A percentile compares a stretch with the other conserved stretches of the same genome.
Conservation (phyloP, 805 yeast genomes). For the Kluyveromyces starmeri region DNA sequence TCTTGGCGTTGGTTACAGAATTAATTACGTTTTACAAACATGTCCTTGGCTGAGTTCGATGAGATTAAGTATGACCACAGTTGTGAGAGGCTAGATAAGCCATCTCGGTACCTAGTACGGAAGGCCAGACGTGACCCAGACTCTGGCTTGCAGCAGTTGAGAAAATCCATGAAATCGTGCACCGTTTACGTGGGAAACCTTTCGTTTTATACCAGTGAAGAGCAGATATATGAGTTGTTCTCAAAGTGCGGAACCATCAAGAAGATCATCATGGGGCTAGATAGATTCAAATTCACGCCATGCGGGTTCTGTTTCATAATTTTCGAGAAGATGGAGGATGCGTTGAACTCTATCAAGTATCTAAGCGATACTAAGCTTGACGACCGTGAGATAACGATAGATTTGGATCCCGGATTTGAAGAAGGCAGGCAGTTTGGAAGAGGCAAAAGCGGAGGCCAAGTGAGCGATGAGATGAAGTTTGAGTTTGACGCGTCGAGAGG, state of each 20-base stretch:
- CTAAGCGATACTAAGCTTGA: constrained; percentile 77
- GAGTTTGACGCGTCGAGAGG: constrained; percentile 43
- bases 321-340: constrained; percentile 57
- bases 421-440: constrained; percentile 97
- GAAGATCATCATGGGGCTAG: constrained; percentile 88
- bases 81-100: constrained; percentile 59
- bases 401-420: constrained; percentile 89
- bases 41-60: constrained; percentile 44
- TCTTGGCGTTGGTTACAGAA: background rate
- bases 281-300: constrained; percentile 82
- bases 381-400: constrained; percentile 73
- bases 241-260: constrained; percentile 72
- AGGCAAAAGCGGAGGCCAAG: constrained; percentile 90
- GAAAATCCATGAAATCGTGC: constrained; percentile 53
- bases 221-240: constrained; percentile 83
- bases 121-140: constrained; percentile 47
- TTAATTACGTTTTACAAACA: constrained; percentile 7
- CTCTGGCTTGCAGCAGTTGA: constrained; percentile 50
- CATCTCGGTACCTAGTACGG: constrained; percentile 57
- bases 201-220: constrained; percentile 88
- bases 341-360: constrained; percentile 75
- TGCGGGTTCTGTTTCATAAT: constrained; percentile 95
- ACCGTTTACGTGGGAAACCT: constrained; percentile 90
- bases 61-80: constrained; percentile 51
- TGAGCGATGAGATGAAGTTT: constrained; percentile 53